Evolutionary conservation across 306 rosid species (phyloP), one percentile per base, ranked within the genome.

Genomic region (Trifolium subterraneum): DNA sequence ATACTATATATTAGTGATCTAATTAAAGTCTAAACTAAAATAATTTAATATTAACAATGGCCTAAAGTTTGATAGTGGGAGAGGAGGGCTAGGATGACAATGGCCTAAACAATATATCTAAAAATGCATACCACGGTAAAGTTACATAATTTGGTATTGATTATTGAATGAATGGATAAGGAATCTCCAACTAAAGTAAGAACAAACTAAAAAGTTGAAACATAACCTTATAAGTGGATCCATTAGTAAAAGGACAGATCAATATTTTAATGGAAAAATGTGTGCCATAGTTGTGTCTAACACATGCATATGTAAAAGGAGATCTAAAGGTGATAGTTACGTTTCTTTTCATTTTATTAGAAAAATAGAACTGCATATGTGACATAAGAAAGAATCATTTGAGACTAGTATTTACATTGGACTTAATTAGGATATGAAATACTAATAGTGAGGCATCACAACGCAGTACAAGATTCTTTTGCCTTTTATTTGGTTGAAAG

Each of bases 101-200:
- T 76, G 74, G 45, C 78, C 69, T 71, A 16, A 70, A 47, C n/a
- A 68, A 22, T 16, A 19, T 74, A 29, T 39, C 18, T 64, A 56
- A 47, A 8, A 54, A 64, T 48, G 16, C 5, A 42, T 59, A 27
- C 72, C 0, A 52, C 0, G 33, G 61, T 59, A 68, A 81, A 81
- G 80, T 39, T 19, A 27, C 27, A 59, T 4, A 10, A 58, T 71
- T 72, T 59, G 0, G 19, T 78, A 79, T 76, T 41, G 70, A 65
- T 64, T 47, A 59, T 65, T 59, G 74, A 71, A 38, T 29, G 47
- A 63, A 70, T 41, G 84, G 85, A 64, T 66, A 71, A 58, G 83
- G 78, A 71, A 81, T 71, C 85, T 76, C 60, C 80, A 83, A 78
- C 78, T 80, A 78, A 79, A 81, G 87, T 80, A 70, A 82, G 69